phyloP scores from a whole-genome alignment of 257 asterid species.

The Ilex asprella region DNA sequence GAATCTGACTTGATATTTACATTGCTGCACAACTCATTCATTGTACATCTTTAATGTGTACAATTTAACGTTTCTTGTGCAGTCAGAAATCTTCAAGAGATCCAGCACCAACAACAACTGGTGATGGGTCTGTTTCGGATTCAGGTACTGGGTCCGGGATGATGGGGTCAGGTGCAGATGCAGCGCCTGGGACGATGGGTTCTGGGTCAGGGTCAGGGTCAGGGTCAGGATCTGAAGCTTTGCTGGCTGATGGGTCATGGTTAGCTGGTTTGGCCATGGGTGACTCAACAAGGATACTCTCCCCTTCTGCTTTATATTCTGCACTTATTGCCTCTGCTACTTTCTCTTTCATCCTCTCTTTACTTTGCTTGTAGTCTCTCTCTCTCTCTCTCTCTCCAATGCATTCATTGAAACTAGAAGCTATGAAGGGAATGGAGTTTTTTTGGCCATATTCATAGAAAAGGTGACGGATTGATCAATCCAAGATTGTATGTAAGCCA shows the following conservation, averaged over 20 bases:
- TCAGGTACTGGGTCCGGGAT: constrained; percentile 23
- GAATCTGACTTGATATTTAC: no score
- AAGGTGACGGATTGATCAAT: constrained; percentile 1
- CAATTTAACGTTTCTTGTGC: constrained; percentile 13
- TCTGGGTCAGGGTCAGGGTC: constrained; percentile 19
- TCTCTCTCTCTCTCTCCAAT: constrained; percentile 2
- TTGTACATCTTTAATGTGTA: not conserved
- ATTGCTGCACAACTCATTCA: not conserved
- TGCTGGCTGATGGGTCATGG: constrained; percentile 70
- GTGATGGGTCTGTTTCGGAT: constrained; percentile 32
- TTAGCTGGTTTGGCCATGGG: constrained; percentile 95
- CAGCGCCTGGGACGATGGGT: constrained; percentile 33
- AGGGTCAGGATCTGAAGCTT: constrained; percentile 45
- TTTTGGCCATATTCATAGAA: constrained; percentile 22
- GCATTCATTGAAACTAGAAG: constrained; percentile 7
- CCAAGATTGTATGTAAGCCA: no score
- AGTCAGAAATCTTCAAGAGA: constrained; percentile 87
- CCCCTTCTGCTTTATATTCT: constrained; percentile 20
- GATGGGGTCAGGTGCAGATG: no score
- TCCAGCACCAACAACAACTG: constrained; percentile 45
- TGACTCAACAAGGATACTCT: constrained; percentile 34
- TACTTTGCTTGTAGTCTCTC: constrained; percentile 23
- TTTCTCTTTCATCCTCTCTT: constrained; percentile 11
- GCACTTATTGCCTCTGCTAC: constrained; percentile 17
- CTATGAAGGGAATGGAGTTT: constrained; percentile 22